Evolutionary conservation across 2,329 filamentous ascomycete species (phyloP).

Genomic region (Fusarium sp.): DNA sequence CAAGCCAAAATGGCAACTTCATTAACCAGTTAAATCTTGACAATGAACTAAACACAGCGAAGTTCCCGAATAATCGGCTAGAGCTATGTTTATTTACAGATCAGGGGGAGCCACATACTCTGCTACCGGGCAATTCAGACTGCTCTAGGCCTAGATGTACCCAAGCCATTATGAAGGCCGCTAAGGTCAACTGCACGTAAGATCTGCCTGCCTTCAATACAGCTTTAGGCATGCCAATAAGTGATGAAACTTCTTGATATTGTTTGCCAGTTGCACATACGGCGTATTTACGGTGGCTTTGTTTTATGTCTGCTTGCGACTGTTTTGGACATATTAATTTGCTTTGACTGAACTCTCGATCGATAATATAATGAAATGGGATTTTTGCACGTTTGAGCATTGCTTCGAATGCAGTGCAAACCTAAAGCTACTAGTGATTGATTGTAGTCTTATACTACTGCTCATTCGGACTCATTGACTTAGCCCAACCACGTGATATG

Average conservation of each 20-base stretch:
- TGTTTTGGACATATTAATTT: no score
- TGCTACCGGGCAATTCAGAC: background rate
- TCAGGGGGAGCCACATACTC: no score
- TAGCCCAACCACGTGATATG: background rate
- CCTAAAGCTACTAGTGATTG: no score
- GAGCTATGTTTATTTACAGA: fast-evolving
- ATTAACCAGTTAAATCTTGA: background rate
- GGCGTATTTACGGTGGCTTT: no score
- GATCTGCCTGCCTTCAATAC: background rate
- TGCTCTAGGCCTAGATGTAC: background rate
- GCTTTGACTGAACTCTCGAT: no score
- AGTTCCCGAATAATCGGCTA: background rate
- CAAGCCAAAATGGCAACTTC: background rate
- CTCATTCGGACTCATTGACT: no score
- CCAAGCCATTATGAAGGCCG: background rate
- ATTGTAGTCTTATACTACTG: no score
- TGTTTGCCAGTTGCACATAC: background rate
- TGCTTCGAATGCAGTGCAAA: fast-evolving
- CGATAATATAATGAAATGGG: no score
- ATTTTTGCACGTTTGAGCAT: background rate
- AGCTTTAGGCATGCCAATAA: background rate
- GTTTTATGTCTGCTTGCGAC: no score
- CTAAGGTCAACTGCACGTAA: fast-evolving
- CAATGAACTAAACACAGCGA: no score
- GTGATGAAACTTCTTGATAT: background rate